These are phyloP conservation scores for Acacia crassicarpa DNA, from an alignment of 306 rosid genomes.

Conservation along the genomic window DNA sequence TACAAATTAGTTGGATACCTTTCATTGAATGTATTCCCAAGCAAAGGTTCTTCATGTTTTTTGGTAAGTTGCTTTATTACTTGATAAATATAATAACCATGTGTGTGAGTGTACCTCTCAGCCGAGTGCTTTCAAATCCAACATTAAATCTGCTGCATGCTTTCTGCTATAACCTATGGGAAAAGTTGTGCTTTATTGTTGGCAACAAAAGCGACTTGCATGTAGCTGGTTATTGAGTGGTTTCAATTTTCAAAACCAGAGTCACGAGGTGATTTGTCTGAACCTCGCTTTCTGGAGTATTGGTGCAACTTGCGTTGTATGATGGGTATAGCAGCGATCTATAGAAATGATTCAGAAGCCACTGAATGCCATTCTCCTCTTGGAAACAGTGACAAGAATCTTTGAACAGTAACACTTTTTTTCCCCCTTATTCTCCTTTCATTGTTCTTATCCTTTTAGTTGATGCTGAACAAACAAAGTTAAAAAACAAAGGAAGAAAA, in stretches of 20 bases:
- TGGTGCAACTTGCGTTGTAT: conserved; percentile 20
- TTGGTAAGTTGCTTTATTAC: conserved; percentile 18
- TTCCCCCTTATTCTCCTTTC: conserved; percentile 27
- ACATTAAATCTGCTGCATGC: conserved; percentile 30
- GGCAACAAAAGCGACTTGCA: conserved; percentile 13
- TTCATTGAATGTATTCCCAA: conserved; percentile 22
- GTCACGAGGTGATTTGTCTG: conserved; percentile 20
- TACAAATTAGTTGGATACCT: conserved; percentile 7
- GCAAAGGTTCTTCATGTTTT: conserved; percentile 24
- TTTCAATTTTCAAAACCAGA: conserved; percentile 22
- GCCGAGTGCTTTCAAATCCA: conserved; percentile 29
- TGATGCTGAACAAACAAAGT: conserved; percentile 26
- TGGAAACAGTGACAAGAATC: conserved; percentile 36
- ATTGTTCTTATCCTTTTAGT: conserved; percentile 29
- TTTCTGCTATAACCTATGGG: conserved; percentile 31
- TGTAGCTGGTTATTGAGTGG: conserved; percentile 27
- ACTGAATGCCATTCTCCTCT: conserved; percentile 20
- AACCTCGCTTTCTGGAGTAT: conserved; percentile 30
- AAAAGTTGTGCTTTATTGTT: conserved; percentile 29
- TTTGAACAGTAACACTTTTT: conserved; percentile 22
- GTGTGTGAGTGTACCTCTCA: not conserved
- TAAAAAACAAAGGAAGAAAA: conserved; percentile 13
- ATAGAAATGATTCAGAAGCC: conserved; percentile 8
- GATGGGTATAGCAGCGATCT: conserved; percentile 4
- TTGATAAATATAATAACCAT: conserved; percentile 10